Evolutionary conservation across 345 rosid genomes (phyloP).

Genomic region (Eucalyptus tenuipes): DNA sequence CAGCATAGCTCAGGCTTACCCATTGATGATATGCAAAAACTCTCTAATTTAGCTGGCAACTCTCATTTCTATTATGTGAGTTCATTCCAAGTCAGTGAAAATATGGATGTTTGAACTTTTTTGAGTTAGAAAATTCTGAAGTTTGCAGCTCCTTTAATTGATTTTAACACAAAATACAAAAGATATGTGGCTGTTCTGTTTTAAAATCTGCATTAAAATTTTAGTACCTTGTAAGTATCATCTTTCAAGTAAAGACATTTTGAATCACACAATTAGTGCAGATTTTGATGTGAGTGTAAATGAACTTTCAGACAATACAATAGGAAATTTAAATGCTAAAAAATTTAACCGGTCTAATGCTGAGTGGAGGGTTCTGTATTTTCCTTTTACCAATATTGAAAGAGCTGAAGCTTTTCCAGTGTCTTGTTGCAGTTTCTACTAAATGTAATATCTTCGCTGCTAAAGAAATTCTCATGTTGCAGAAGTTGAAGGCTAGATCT

Average conservation of each 20-base stretch:
- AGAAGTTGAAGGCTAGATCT: constrained; percentile 67
- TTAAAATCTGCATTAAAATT: not conserved
- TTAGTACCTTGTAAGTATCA: not conserved
- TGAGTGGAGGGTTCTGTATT: not conserved
- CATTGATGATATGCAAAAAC: not conserved
- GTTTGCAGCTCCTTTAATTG: not conserved
- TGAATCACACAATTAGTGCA: not conserved
- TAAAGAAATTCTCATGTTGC: constrained; percentile 14
- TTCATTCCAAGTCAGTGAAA: not conserved
- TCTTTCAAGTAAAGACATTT: not conserved
- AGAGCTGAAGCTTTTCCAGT: not conserved
- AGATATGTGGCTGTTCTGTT: not conserved
- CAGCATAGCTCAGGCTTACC: not conserved
- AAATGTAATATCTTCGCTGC: not conserved
- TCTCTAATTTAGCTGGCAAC: not conserved
- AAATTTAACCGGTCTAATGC: not conserved
- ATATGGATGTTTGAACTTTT: not conserved
- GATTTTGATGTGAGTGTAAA: not conserved
- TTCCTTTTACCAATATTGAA: not conserved
- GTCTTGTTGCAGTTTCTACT: not conserved
- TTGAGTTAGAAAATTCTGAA: not conserved
- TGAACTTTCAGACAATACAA: not conserved
- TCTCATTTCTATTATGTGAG: not conserved
- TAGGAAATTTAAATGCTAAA: not conserved
- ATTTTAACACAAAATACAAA: not conserved